Percentiles rank a stretch among this genome's conserved stretches.
phyloP scores from a whole-genome alignment of 495 filamentous ascomycete genomes.

The Penicillium robsamsonii region DNA sequence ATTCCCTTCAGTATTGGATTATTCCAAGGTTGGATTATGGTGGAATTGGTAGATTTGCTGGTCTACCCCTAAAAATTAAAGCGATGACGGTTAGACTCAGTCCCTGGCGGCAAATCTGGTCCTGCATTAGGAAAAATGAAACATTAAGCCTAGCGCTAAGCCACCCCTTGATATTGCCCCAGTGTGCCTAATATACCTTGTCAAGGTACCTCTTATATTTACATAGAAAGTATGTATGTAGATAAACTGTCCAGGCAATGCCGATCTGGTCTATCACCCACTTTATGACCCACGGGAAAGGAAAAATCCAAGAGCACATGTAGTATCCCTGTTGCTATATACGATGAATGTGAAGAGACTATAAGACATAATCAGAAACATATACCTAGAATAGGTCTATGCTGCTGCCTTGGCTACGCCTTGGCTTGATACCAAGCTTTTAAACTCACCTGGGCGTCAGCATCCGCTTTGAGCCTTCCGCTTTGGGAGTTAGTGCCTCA shows the following conservation, averaged over 20 bases:
- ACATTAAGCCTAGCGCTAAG: neutral
- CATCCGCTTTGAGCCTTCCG: neutral
- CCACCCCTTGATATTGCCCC: slow-evolving; percentile 1
- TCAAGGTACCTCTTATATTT: too few relatives aligned
- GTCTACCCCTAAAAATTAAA: slow-evolving; percentile 1
- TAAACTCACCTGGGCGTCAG: too few relatives aligned
- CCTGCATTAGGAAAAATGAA: slow-evolving; percentile 6
- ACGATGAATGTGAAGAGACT: neutral
- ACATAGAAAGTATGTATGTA: too few relatives aligned
- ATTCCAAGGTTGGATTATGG: neutral
- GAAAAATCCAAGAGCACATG: neutral
- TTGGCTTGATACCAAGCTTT: neutral
- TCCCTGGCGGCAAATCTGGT: slow-evolving; percentile 1
- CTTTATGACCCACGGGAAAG: neutral
- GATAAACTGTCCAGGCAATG: neutral
- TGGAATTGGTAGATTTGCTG: neutral
- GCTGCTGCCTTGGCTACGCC: neutral
- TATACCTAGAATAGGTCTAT: neutral
- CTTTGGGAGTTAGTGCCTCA: neutral
- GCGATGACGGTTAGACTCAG: slow-evolving; percentile 3
- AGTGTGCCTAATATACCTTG: neutral
- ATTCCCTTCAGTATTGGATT: neutral
- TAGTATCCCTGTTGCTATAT: neutral
- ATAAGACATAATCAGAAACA: neutral
- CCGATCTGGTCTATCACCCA: slow-evolving; percentile 5